These are phyloP conservation scores for Ceratobasidium sp. DNA, from an alignment of 1,284 basidiomycete species.

Conservation along the genomic window DNA sequence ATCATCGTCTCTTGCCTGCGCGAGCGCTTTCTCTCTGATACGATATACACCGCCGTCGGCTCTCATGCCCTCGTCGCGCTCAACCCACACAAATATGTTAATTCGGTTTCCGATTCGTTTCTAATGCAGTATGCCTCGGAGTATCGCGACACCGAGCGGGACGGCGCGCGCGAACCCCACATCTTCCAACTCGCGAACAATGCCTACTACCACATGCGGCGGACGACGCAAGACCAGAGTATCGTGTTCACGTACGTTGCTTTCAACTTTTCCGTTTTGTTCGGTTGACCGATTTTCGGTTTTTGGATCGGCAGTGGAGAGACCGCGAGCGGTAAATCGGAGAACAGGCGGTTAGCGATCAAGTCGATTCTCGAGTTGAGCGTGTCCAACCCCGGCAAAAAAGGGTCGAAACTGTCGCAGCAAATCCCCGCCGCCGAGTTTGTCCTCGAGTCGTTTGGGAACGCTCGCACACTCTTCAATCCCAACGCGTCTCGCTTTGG, in stretches of 20 bases:
- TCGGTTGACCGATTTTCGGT: neutral
- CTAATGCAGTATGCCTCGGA: slow-evolving; percentile 87
- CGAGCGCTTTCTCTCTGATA: slow-evolving; percentile 87
- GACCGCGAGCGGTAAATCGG: slow-evolving; percentile 93
- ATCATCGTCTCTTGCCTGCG: slow-evolving; percentile 84
- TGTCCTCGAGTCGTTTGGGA: slow-evolving; percentile 93
- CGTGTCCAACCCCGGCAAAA: slow-evolving; percentile 91
- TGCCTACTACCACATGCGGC: slow-evolving; percentile 96
- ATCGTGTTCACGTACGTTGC: slow-evolving; percentile 81
- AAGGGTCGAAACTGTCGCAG: slow-evolving; percentile 86
- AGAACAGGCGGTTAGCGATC: slow-evolving; percentile 89
- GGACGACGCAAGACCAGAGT: slow-evolving; percentile 94
- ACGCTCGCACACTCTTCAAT: slow-evolving; percentile 90
- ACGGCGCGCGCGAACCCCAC: slow-evolving; percentile 75
- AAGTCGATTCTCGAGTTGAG: slow-evolving; percentile 91
- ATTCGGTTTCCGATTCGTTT: slow-evolving; percentile 83
- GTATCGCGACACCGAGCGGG: slow-evolving; percentile 73
- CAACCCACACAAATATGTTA: slow-evolving; percentile 90
- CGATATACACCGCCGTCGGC: slow-evolving; percentile 84
- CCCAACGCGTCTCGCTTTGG: slow-evolving; percentile 92
- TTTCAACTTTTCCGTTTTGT: neutral
- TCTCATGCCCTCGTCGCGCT: slow-evolving; percentile 81
- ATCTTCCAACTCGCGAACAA: slow-evolving; percentile 92
- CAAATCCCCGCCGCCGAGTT: slow-evolving; percentile 95
- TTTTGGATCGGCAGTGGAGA: slow-evolving; percentile 76